Conservation (phyloP, 352 stramenopile genomes). For the Phytophthora pini region DNA sequence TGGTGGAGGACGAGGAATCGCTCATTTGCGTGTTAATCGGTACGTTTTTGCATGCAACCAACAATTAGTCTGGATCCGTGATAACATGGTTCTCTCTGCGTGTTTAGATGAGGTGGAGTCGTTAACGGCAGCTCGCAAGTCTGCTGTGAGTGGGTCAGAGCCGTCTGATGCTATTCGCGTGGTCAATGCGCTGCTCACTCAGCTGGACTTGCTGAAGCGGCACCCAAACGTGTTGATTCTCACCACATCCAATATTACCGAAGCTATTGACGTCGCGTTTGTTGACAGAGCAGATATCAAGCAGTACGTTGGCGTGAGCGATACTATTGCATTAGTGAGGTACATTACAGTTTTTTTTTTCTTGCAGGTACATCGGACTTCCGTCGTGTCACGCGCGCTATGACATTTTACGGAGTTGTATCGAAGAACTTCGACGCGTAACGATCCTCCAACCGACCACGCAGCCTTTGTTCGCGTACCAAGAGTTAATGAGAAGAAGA, state of each 20-base stretch:
- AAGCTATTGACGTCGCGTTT: constrained; percentile 93
- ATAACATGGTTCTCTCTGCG: neutral
- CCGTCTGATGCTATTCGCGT: constrained; percentile 92
- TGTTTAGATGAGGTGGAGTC: constrained; percentile 92
- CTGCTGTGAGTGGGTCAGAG: constrained; percentile 75
- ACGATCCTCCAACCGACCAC: constrained; percentile 52
- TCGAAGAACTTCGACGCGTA: constrained; percentile 84
- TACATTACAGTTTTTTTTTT: neutral
- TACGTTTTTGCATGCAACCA: constrained; percentile 19
- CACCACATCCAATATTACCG: constrained; percentile 94
- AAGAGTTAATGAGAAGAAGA: constrained; percentile 29
- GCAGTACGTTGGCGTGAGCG: constrained; percentile 55
- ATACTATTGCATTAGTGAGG: neutral
- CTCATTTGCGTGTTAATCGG: constrained; percentile 93
- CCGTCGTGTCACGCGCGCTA: constrained; percentile 72
- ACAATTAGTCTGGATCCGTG: neutral
- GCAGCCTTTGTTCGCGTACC: constrained; percentile 31
- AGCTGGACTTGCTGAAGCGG: constrained; percentile 85
- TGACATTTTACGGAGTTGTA: constrained; percentile 83
- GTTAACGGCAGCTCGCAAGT: constrained; percentile 83
- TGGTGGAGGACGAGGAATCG: constrained; percentile 88
- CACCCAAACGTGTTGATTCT: constrained; percentile 92
- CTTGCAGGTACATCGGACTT: constrained; percentile 66
- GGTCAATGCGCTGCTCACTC: constrained; percentile 93
- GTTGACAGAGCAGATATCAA: constrained; percentile 94